Evolutionary conservation across 495 filamentous ascomycete genomes (phyloP), one percentile per base, ranked within the genome.

Genomic region (Neurospora sp.): DNA sequence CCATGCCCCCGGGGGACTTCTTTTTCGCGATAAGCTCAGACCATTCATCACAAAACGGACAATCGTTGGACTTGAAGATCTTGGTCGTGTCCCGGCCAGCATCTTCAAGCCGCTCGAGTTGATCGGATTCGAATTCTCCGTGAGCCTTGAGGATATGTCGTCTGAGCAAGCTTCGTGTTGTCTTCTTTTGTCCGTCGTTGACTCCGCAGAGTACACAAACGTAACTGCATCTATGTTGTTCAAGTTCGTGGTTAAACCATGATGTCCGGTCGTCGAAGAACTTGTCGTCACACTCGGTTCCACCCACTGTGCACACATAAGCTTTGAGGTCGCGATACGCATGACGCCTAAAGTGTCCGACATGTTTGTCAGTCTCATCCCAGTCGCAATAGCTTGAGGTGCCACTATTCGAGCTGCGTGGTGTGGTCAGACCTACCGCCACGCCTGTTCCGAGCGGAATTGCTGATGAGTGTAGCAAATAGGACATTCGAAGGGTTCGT

Each of bases 161-260:
- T n/a, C 22, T 59, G 22, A 59, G 48, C 22, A 3, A 0, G 5
- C 1, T 0, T 59, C 22, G 22, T 3, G 0, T 6, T 10, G 1
- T 59, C 46, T 11, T 20, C 0, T 0, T 14, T 59, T 27, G 11
- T 0, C 5, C 48, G 22, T 59, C 38, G 38, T 10, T 22, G 12
- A 0, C 16, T 22, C 20, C 40, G 40, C 81, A 82, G 0, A 82
- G 70, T 14, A 39, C 38, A 40, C 81, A 82, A 0, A 4, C 68
- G 42, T 79, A 83, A 2, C 53, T 11, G 20, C 61, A 71, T 31
- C 77, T 76, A 70, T 83, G 82, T 0, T 53, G 70, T 35, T 73
- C 48, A 68, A 82, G 71, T 61, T 83, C 80, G 70, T 83, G 81
- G 3, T 76, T 40, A 39, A 80, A 79, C 81, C 81, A 83, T 1